Evolutionary conservation across 192 early-diverging fungal genomes (phyloP).

Genomic region (Umbelopsis sp.): DNA sequence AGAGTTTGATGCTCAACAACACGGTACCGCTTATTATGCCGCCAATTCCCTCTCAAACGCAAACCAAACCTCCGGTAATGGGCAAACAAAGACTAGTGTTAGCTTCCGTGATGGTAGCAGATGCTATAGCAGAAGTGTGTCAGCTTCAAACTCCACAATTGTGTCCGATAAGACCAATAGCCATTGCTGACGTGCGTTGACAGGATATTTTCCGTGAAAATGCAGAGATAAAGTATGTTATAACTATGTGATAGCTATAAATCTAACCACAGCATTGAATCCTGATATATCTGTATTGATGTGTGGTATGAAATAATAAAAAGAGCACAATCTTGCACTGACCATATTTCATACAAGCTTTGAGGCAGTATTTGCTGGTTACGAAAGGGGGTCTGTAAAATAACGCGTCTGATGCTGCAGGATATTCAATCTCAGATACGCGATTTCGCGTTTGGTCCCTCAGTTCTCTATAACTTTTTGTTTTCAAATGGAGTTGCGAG

Average conservation of each 20-base stretch:
- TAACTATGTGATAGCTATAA: too few species aligned
- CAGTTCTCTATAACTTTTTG: neutral
- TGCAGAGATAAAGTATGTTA: too few species aligned
- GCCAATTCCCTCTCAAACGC: constrained; percentile 1
- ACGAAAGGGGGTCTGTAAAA: too few species aligned
- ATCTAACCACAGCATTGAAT: too few species aligned
- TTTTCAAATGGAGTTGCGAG: constrained; percentile 1
- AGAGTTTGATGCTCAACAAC: neutral
- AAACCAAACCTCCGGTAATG: neutral
- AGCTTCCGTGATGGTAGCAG: neutral
- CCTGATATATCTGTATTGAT: too few species aligned
- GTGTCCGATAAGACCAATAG: neutral
- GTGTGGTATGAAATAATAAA: too few species aligned
- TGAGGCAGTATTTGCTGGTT: too few species aligned
- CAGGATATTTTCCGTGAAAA: too few species aligned
- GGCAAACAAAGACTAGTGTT: constrained; percentile 3
- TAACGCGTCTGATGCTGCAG: too few species aligned
- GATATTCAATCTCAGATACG: neutral
- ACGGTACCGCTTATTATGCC: constrained; percentile 21
- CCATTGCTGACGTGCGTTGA: constrained; percentile 5
- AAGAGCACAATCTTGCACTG: too few species aligned
- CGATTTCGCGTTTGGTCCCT: neutral
- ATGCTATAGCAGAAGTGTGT: constrained; percentile 21
- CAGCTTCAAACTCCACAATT: constrained; percentile 5
- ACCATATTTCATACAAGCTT: too few species aligned